Conservation (phyloP, 805 yeast genomes). For the Wickerhamiella cacticola region DNA sequence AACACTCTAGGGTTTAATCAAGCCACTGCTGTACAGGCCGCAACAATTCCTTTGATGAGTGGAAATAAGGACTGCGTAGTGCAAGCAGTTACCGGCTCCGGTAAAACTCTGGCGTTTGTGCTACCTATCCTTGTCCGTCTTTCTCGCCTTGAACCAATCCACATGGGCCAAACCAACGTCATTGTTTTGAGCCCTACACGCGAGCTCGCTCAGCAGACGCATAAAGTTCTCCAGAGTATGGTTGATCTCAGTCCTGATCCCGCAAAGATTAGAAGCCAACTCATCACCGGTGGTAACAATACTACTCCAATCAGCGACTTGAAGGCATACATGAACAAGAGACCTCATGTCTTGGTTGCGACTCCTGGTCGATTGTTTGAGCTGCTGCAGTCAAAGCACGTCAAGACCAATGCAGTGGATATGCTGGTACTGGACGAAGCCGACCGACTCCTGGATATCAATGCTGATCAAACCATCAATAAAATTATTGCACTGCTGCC, state of each 20-base stretch:
- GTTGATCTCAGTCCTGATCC: constrained; percentile 35
- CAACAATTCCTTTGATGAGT: constrained; percentile 74
- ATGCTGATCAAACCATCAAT: constrained; percentile 58
- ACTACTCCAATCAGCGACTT: constrained; percentile 50
- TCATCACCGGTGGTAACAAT: constrained; percentile 33
- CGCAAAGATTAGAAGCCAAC: constrained; percentile 25
- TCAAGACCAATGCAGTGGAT: constrained; percentile 54
- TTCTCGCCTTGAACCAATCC: constrained; percentile 24
- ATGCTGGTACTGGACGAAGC: constrained; percentile 84
- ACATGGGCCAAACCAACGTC: constrained; percentile 55
- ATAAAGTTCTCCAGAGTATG: constrained; percentile 49
- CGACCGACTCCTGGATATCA: constrained; percentile 69
- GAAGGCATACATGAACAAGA: constrained; percentile 38
- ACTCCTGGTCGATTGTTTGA: constrained; percentile 88
- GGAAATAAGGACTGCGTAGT: constrained; percentile 90
- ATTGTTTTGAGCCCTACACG: constrained; percentile 61
- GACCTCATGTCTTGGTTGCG: constrained; percentile 71
- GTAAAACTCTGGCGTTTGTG: constrained; percentile 87
- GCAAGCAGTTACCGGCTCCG: constrained; percentile 96
- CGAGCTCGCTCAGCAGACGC: constrained; percentile 44
- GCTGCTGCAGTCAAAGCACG: constrained; percentile 44
- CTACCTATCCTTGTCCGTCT: constrained; percentile 48
- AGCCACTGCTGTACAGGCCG: constrained; percentile 97
- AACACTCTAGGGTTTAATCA: constrained; percentile 58
- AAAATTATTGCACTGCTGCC: constrained; percentile 61